These are phyloP conservation scores for Penicillium sp. DNA, from an alignment of 2,329 filamentous ascomycete genomes.

Conservation along the genomic window DNA sequence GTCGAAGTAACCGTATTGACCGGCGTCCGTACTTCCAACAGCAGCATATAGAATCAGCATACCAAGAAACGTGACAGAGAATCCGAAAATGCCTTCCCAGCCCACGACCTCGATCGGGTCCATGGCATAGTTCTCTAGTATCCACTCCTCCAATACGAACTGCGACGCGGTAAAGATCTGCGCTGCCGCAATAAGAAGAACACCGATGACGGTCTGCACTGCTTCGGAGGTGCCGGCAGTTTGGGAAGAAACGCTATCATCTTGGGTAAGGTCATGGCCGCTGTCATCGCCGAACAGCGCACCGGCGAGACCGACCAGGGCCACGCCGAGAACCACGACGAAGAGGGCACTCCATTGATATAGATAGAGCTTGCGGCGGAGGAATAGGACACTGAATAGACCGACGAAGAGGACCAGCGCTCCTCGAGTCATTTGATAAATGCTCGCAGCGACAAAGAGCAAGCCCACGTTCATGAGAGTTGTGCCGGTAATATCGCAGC, in stretches of 20 bases:
- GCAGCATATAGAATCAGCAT: slow-evolving; percentile 81
- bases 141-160: slow-evolving; percentile 94
- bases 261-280: slow-evolving; percentile 39
- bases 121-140: slow-evolving; percentile 77
- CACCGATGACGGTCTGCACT: slow-evolving; percentile 75
- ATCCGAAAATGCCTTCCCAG: slow-evolving; percentile 95
- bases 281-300: slow-evolving; percentile 71
- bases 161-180: slow-evolving; percentile 97
- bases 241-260: slow-evolving; percentile 33
- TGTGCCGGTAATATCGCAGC: slow-evolving; percentile 92
- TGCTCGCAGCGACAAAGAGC: slow-evolving; percentile 90
- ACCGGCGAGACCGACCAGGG: slow-evolving; percentile 85
- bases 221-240: slow-evolving; percentile 59
- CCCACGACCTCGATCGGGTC: slow-evolving; percentile 90
- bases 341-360: slow-evolving; percentile 93
- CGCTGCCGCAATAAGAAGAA: slow-evolving; percentile 87
- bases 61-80: slow-evolving; percentile 73
- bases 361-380: slow-evolving; percentile 75
- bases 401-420: slow-evolving; percentile 95
- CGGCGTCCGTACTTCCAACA: slow-evolving; percentile 74
- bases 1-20: slow-evolving; percentile 85
- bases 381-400: slow-evolving; percentile 89
- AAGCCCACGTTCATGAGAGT: slow-evolving; percentile 97
- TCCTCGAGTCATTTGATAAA: slow-evolving; percentile 98
- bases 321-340: slow-evolving; percentile 86